phyloP scores from a whole-genome alignment of 2,329 filamentous ascomycete genomes.

The Cladobotryum protrusum region DNA sequence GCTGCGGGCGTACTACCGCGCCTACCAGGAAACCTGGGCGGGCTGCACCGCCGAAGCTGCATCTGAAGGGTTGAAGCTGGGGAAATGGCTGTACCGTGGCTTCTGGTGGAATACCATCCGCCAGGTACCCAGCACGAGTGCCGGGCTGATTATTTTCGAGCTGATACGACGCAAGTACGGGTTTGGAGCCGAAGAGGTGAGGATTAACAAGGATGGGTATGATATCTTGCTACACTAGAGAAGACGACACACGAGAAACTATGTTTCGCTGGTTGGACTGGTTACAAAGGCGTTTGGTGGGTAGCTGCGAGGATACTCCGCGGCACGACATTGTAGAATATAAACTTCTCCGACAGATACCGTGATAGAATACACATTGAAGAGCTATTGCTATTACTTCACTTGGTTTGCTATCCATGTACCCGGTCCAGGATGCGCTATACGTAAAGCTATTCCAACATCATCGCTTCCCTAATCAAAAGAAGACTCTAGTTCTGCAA shows the following conservation, averaged over 20 bases:
- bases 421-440: too few species aligned
- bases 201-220: slow-evolving; percentile 63
- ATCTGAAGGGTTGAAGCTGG: slow-evolving; percentile 48
- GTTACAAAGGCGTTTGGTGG: too few species aligned
- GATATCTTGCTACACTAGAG: slow-evolving; percentile 54
- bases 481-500: too few species aligned
- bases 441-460: too few species aligned
- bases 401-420: too few species aligned
- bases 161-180: slow-evolving; percentile 68
- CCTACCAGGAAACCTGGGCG: slow-evolving; percentile 61
- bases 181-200: slow-evolving; percentile 53
- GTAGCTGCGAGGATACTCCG: too few species aligned
- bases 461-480: too few species aligned
- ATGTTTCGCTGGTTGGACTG: too few species aligned
- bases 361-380: too few species aligned
- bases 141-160: slow-evolving; percentile 74
- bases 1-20: slow-evolving; percentile 60
- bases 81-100: slow-evolving; percentile 61
- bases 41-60: slow-evolving; percentile 54
- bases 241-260: background rate
- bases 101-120: slow-evolving; percentile 68
- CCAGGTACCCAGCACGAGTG: slow-evolving; percentile 71
- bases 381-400: too few species aligned
- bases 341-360: too few species aligned
- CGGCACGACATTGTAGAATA: too few species aligned